Conservation (phyloP, 208 protist genomes). For the Strigomonas culicis region DNA sequence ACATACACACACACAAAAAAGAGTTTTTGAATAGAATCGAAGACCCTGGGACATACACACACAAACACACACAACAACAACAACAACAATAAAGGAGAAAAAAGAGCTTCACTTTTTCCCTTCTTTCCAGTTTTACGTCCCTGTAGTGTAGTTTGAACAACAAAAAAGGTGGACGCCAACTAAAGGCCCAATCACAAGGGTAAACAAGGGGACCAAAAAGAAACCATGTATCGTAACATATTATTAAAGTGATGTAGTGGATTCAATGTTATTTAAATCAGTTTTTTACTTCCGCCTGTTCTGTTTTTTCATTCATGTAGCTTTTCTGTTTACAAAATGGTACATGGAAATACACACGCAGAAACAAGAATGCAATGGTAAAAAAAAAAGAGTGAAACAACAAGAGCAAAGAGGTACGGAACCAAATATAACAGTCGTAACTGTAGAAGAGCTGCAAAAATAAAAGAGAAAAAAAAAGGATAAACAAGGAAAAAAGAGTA, state of each 20-base stretch:
- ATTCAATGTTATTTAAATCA: no score
- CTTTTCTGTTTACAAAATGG: neutral
- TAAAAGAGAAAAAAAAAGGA: neutral
- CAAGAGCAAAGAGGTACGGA: neutral
- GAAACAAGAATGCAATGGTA: neutral
- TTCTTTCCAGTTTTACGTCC: no score
- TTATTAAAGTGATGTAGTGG: no score
- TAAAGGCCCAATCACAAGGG: neutral
- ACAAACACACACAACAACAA: neutral
- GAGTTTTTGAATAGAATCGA: neutral
- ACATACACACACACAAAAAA: neutral
- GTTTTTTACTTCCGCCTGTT: neutral
- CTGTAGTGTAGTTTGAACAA: no score
- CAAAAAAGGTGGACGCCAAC: neutral
- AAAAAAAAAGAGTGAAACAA: neutral
- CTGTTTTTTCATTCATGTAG: neutral
- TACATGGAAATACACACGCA: neutral
- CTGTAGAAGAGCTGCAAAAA: conserved; percentile 2
- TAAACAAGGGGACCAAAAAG: neutral
- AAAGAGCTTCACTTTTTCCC: no score
- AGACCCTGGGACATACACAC: conserved; percentile 7
- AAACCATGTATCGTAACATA: no score
- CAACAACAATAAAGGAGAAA: no score
- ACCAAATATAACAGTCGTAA: conserved; percentile 2
- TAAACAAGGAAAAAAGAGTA: neutral